Evolutionary conservation across 2,329 filamentous ascomycete species (phyloP), one percentile per base, ranked within the genome.

Genomic region (Arthrobotrys musiformis): DNA sequence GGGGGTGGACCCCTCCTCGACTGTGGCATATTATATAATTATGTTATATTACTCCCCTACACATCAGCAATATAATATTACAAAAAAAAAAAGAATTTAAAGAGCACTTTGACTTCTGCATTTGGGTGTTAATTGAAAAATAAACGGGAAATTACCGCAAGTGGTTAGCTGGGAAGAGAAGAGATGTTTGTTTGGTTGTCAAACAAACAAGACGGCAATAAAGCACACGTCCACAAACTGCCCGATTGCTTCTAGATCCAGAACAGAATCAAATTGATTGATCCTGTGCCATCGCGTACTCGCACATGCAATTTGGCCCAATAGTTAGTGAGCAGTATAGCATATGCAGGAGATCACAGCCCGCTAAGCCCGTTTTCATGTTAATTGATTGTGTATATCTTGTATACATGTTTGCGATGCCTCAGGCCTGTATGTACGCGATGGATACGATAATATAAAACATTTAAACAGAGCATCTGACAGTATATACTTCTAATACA

Each of bases 161-260:
- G 40, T 42, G 44, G 67, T 35, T 19, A 11, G 30, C 30, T 35
- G 5, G 30, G 5, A 11, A 6, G 30, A 6, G 30, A 6, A 35
- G 5, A 11, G 5, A 11, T 35, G 30, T 35, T 30, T 17, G 58
- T 63, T 17, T 40, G 56, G 70, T 76, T 69, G 63, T 48, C 70
- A 76, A 69, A 50, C 64, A 75, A 68, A 68, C 62, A 56, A 44
- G 56, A 2, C 15, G 42, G 56, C 70, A n/a, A n/a, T n/a, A n/a
- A n/a, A n/a, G n/a, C n/a, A n/a, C n/a, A 76, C 70, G 70, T 76
- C 70, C 70, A 76, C 70, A 76, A 76, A 76, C 70, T 76, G 40
- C 70, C 70, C 46, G 35, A 76, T 56, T 35, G 28, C 28, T 22
- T 17, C n/a, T 52, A 52, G 48, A 28, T 11, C 40, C 40, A 44